Evolutionary conservation across 2,329 filamentous ascomycete genomes (phyloP), one percentile per base, ranked within the genome.

Genomic region (Cryphonectria japonica): DNA sequence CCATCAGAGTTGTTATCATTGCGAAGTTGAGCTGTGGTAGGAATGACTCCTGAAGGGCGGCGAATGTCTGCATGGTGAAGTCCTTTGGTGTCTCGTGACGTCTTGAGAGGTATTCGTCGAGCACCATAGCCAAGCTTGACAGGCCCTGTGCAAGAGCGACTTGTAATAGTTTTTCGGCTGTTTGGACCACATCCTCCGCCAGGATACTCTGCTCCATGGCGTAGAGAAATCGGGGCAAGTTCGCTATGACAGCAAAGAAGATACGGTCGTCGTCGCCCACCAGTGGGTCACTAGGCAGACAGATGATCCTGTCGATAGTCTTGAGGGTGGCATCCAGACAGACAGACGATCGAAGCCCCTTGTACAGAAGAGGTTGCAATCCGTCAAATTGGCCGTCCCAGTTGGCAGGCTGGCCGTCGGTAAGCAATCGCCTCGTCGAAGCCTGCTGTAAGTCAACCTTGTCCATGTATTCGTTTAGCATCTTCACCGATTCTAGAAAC

Each of bases 361-460:
- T 98, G 83, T 97, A 95, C 0, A 98, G 86, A 62, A 98, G 83
- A 4, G 91, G 88, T 73, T 97, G 93, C 11, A 99, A 83, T 2
- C 97, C 96, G 72, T 96, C 92, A 76, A 98, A 98, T 0, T 85
- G 82, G 2, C 94, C 94, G 76, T 98, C 94, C 96, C 97, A 99
- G 75, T 91, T 92, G 1, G 89, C 85, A 1, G 96, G 96, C 74
- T 93, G 91, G 22, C 91, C 93, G 34, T 97, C 93, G 69, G 91
- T 85, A 43, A 99, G 86, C 62, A 92, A 83, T 32, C 88, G 85
- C 54, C 95, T 86, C 3, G 97, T 89, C 50, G 83, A 86, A 0
- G 90, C 85, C 73, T 92, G 89, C 62, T 88, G 87, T 61, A 99
- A 87, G 79, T 99, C 93, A 32, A 98, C 84, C 79, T 96, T 97